Evolutionary conservation across 495 filamentous ascomycete genomes (phyloP).

Genomic region (Usnea hakonensis): DNA sequence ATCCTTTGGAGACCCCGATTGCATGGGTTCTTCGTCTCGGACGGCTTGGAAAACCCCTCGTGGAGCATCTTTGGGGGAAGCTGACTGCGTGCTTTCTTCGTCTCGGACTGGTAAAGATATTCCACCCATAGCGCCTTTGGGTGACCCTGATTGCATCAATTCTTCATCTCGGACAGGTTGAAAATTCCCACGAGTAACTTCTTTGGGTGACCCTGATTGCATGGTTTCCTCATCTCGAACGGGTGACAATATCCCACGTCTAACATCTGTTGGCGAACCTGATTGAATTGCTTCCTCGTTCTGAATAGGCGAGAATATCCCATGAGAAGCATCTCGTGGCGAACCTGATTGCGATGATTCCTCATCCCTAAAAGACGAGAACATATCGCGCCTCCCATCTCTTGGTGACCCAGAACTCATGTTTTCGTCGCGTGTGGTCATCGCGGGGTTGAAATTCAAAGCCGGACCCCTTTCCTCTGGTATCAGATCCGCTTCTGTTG

Average conservation of each 20-base stretch:
- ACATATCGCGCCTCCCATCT: conserved; percentile 15
- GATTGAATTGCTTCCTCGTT: conserved; percentile 9
- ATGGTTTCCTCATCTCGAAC: conserved; percentile 10
- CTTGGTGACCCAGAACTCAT: conserved; percentile 15
- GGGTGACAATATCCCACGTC: conserved; percentile 17
- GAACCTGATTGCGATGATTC: neutral
- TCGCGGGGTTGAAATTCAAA: conserved; percentile 13
- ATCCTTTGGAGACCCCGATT: conserved; percentile 16
- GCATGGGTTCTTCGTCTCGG: conserved; percentile 9
- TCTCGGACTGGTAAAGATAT: conserved; percentile 19
- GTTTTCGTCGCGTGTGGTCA: neutral
- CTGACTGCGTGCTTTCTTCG: conserved; percentile 3
- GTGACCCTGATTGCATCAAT: conserved; percentile 6
- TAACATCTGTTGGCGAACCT: conserved; percentile 15
- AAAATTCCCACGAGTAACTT: neutral
- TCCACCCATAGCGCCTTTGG: conserved; percentile 11
- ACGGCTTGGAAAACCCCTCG: conserved; percentile 15
- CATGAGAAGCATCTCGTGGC: neutral
- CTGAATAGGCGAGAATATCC: neutral
- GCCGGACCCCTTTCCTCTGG: conserved; percentile 30
- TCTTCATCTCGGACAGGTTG: conserved; percentile 8
- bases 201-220: neutral
- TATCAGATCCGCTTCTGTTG: conserved; percentile 42
- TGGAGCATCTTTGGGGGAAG: conserved; percentile 24
- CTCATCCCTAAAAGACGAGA: conserved; percentile 17